Percentiles rank a stretch among this genome's conserved stretches.
These are phyloP conservation scores for Zygnema cylindricum DNA, from an alignment of 139 green algal genomes.

Conservation along the genomic window DNA sequence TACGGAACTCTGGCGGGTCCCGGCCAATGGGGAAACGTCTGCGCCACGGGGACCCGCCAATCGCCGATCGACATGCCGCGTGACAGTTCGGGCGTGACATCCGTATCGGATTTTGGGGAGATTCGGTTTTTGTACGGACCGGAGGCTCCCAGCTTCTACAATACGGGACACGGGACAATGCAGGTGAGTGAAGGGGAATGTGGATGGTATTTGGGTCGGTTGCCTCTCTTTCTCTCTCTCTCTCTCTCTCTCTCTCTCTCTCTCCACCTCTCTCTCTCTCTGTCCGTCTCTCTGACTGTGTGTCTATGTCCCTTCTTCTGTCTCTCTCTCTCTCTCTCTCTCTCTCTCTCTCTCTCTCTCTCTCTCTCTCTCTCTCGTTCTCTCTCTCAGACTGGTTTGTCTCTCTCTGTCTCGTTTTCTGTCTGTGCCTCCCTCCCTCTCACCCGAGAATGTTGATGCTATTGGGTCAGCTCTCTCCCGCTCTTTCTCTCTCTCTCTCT, in stretches of 20 bases:
- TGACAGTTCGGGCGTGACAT: not conserved
- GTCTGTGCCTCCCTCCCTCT: too few relatives aligned
- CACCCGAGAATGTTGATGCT: too few relatives aligned
- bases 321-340: too few relatives aligned
- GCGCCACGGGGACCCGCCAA: constrained; percentile 20
- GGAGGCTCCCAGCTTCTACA: constrained; percentile 62
- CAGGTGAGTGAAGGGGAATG: constrained; percentile 54
- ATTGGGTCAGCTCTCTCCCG: too few relatives aligned
- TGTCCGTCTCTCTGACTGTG: not conserved
- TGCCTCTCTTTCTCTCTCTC: not conserved
- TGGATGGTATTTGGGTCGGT: not conserved
- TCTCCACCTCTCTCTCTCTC: not conserved
- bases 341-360: too few relatives aligned
- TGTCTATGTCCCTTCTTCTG: too few relatives aligned
- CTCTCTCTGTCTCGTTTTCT: too few relatives aligned
- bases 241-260: not conserved
- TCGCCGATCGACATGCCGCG: constrained; percentile 42
- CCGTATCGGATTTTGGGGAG: constrained; percentile 1
- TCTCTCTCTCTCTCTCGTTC: too few relatives aligned
- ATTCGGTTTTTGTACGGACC: constrained; percentile 28
- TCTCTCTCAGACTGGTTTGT: not conserved
- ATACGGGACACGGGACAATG: constrained; percentile 79
- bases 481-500: too few relatives aligned
- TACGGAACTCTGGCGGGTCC: constrained; percentile 31
- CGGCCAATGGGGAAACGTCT: constrained; percentile 13